Percentiles rank a stretch among this genome's conserved stretches.
Conservation (phyloP, 345 rosid genomes). For the Physaria fendleri region DNA sequence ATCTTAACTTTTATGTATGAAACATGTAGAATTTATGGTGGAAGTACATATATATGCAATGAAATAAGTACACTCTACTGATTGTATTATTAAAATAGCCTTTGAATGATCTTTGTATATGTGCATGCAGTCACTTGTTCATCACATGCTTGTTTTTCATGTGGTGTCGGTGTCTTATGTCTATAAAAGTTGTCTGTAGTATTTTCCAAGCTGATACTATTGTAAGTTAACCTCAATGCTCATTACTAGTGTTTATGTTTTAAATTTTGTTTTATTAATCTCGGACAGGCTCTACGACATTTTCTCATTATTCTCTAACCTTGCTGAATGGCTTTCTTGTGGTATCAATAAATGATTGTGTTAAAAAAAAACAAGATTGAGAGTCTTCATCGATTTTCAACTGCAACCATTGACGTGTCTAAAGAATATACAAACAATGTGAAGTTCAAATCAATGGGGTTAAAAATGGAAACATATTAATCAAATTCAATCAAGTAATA, state of each 20-base stretch:
- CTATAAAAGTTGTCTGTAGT: neutral
- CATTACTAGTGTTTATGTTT: neutral
- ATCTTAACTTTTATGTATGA: too few relatives aligned
- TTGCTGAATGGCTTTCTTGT: constrained; percentile 64
- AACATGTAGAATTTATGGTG: too few relatives aligned
- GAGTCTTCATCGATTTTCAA: too few relatives aligned
- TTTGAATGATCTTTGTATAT: neutral
- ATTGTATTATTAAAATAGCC: neutral
- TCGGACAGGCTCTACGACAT: constrained; percentile 43
- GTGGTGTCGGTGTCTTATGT: too few relatives aligned
- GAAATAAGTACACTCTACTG: neutral
- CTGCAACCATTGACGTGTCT: too few relatives aligned
- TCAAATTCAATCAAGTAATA: too few relatives aligned
- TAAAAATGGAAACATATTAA: too few relatives aligned
- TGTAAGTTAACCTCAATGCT: neutral
- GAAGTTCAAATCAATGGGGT: too few relatives aligned
- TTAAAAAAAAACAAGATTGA: too few relatives aligned
- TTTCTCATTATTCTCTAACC: constrained; percentile 56
- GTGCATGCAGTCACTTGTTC: neutral
- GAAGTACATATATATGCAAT: too few relatives aligned
- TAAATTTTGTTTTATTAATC: neutral
- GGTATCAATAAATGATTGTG: constrained; percentile 63
- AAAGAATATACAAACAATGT: too few relatives aligned
- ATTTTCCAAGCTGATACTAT: neutral
- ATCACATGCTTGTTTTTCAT: neutral